Base-by-base conservation (phyloP, 345 rosid species). In the Diplotaxis tenuifolia region DNA sequence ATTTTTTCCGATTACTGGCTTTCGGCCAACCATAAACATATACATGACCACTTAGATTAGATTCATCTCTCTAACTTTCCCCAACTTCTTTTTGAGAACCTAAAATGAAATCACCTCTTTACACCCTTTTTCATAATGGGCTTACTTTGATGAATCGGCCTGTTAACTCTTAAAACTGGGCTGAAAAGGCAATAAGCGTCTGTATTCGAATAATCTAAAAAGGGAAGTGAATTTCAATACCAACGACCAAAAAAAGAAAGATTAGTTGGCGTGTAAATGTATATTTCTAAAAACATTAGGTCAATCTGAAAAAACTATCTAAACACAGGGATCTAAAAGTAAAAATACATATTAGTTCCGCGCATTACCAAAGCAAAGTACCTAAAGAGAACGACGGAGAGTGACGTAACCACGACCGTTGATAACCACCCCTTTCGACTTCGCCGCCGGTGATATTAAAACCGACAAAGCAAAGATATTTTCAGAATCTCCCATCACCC, bases 341-440 rank as follows among this genome's bases (percentile, higher is more conserved):
- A 54, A 2, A 76, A 76, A 70, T 76, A 76, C 18, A 31, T 5
- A 14, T 56, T 12, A 76, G 60, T 47, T 32, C n/a, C 1, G 36
- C 16, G 66, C 71, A 56, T 29, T 58, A 23, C 21, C 75, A 50
- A 18, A 76, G 75, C 54, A 45, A 77, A 77, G 71, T 38, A 57
- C 18, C 74, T 7, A 20, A 62, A 14, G 3, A 12, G 31, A 42
- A 66, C 64, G 76, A 50, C 72, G 80, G 79, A 70, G 72, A 56
- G 80, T 77, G 76, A 77, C 80, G 76, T 71, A 19, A 65, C 66
- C 76, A 75, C 57, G 80, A 77, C 80, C 80, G 80, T 77, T 77
- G 68, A 77, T 49, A n/a, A n/a, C n/a, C 25, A 23, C 25, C 25
- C 25, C 25, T 70, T 55, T 57, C 58, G 19, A 55, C 20, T 77